Evolutionary conservation across 2,329 filamentous ascomycete genomes (phyloP).

Genomic region (Pochonia chlamydosporia): DNA sequence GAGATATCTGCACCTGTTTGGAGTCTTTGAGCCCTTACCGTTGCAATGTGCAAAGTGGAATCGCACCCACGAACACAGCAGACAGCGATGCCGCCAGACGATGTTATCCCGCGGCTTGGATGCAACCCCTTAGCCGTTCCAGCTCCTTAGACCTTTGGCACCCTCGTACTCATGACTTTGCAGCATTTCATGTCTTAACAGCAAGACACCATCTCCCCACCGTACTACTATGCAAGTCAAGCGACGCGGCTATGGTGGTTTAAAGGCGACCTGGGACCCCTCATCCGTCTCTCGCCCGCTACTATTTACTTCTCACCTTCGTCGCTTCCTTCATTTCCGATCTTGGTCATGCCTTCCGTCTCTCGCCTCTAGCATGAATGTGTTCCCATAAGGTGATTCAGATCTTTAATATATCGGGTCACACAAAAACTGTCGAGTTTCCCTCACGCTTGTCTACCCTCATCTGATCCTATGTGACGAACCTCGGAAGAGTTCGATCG

Average conservation of each 20-base stretch:
- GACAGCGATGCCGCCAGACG: background rate
- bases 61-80: background rate
- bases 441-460: conserved; percentile 17
- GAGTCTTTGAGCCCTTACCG: conserved; percentile 1
- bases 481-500: background rate
- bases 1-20: conserved; percentile 4
- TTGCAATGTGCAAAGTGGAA: background rate
- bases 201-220: conserved; percentile 12
- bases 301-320: background rate
- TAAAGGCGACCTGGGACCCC: conserved; percentile 2
- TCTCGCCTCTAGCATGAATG: conserved; percentile 25
- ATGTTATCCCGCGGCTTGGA: background rate
- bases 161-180: conserved; percentile 4
- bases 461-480: background rate
- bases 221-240: background rate
- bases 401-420: conserved; percentile 29
- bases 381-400: conserved; percentile 31
- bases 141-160: conserved; percentile 1
- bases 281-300: background rate
- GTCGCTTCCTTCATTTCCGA: conserved; percentile 3
- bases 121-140: conserved; percentile 2
- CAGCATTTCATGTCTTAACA: conserved; percentile 11
- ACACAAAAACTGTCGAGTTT: conserved; percentile 24
- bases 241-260: conserved; percentile 3
- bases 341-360: conserved; percentile 17